These are phyloP conservation scores for Mucor lusitanicus DNA, from an alignment of 371 early-diverging fungal genomes.

Conservation along the genomic window DNA sequence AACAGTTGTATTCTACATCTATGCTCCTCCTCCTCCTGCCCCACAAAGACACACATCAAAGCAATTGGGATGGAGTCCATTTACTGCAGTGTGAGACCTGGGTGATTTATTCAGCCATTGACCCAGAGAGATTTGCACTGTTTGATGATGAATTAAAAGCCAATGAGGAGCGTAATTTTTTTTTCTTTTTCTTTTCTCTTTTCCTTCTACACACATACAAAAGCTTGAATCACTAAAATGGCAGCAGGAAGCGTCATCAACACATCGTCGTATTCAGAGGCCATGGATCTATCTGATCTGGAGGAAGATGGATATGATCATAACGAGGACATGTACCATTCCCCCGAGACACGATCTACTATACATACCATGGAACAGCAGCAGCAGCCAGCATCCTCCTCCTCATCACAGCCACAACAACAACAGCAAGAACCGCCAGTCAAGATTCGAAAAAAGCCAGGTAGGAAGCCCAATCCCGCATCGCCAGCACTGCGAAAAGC, in stretches of 20 bases:
- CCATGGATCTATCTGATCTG: slow-evolving; percentile 23
- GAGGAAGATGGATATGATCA: slow-evolving; percentile 18
- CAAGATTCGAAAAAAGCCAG: slow-evolving; percentile 69
- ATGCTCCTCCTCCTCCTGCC: no score
- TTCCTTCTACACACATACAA: background rate
- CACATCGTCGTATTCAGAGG: slow-evolving; percentile 24
- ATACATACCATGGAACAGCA: background rate
- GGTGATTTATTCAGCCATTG: background rate
- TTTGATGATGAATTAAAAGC: background rate
- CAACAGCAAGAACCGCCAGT: slow-evolving; percentile 20
- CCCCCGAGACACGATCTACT: slow-evolving; percentile 35
- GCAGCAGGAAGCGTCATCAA: slow-evolving; percentile 10
- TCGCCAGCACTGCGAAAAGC: slow-evolving; percentile 73
- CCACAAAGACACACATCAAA: no score
- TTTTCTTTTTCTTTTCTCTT: background rate
- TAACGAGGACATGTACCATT: slow-evolving; percentile 35
- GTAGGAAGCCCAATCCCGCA: slow-evolving; percentile 78
- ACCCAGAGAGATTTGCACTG: background rate
- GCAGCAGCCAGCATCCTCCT: background rate
- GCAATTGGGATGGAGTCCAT: no score
- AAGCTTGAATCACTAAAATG: slow-evolving; percentile 3
- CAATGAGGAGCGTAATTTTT: background rate
- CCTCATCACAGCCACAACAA: background rate
- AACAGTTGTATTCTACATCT: no score
- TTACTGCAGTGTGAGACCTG: background rate